Evolutionary conservation across 805 yeast species (phyloP).

Genomic region (Cyberlindnera galapagoensis): DNA sequence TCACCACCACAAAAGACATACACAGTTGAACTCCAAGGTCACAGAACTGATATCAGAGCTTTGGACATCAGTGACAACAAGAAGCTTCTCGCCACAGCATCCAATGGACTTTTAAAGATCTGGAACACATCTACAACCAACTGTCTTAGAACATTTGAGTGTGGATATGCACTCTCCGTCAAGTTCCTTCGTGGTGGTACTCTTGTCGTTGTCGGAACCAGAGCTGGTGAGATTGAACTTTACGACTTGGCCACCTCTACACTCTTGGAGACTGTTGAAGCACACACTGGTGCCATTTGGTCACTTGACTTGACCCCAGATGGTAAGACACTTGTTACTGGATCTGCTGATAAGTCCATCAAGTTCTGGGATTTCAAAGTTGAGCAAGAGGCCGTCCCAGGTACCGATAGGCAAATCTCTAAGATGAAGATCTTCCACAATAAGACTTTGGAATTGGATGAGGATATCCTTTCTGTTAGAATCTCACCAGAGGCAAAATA

Average conservation of each 20-base stretch:
- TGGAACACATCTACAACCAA: constrained; percentile 75
- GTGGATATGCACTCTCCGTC: constrained; percentile 80
- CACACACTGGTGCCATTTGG: constrained; percentile 85
- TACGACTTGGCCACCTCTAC: constrained; percentile 84
- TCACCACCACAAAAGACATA: constrained; percentile 41
- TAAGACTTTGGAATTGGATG: constrained; percentile 78
- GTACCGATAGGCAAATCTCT: constrained; percentile 45
- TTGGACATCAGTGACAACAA: constrained; percentile 78
- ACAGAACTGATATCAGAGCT: constrained; percentile 82
- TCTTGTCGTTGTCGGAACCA: constrained; percentile 80
- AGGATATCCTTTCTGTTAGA: constrained; percentile 75
- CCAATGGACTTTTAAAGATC: constrained; percentile 81
- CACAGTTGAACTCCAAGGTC: constrained; percentile 73
- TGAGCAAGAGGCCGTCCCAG: constrained; percentile 63
- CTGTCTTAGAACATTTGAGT: constrained; percentile 80
- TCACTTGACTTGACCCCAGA: constrained; percentile 80
- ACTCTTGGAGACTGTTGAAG: constrained; percentile 63
- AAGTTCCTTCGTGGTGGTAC: constrained; percentile 90
- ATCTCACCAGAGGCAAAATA: constrained; percentile 74
- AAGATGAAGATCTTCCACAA: constrained; percentile 60
- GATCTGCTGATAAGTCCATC: constrained; percentile 87
- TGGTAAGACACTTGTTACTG: constrained; percentile 81
- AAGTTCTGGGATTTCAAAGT: constrained; percentile 85
- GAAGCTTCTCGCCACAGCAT: constrained; percentile 77
- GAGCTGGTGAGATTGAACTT: constrained; percentile 76